Evolutionary conservation across 148 eudicot species (phyloP).

Genomic region (Spergularia marina): DNA sequence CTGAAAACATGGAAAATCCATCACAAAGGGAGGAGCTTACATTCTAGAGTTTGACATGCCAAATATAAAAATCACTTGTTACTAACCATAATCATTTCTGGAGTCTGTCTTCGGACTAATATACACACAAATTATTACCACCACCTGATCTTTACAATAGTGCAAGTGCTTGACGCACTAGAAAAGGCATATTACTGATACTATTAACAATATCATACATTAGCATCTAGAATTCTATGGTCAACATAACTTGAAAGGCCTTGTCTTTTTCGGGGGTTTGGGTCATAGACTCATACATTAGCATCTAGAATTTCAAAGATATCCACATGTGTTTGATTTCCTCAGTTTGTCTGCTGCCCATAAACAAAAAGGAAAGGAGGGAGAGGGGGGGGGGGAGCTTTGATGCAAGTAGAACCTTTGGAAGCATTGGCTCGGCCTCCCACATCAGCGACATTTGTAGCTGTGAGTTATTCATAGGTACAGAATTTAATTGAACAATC

Average conservation of each 20-base stretch:
- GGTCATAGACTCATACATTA: too few relatives aligned
- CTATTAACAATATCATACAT: neutral
- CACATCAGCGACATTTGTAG: too few relatives aligned
- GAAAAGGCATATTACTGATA: neutral
- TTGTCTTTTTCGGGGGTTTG: neutral
- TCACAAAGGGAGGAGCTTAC: too few relatives aligned
- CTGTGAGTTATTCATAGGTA: too few relatives aligned
- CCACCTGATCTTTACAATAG: neutral
- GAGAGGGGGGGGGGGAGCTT: neutral
- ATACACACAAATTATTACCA: neutral
- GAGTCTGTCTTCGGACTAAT: neutral
- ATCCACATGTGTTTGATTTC: neutral
- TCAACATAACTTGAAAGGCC: neutral
- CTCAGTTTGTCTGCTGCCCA: neutral
- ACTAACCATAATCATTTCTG: neutral
- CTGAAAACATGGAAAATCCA: too few relatives aligned
- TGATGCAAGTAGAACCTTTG: slow-evolving; percentile 55
- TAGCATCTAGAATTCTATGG: neutral
- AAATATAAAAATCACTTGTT: neutral
- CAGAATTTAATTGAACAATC: too few relatives aligned
- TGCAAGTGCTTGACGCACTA: neutral
- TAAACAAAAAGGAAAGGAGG: neutral
- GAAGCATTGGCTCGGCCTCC: slow-evolving; percentile 99
- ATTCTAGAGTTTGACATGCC: neutral
- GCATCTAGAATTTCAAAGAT: too few relatives aligned